These are phyloP conservation scores for Aspergillus clavatus DNA, from an alignment of 2,329 filamentous ascomycete genomes.

Conservation along the genomic window DNA sequence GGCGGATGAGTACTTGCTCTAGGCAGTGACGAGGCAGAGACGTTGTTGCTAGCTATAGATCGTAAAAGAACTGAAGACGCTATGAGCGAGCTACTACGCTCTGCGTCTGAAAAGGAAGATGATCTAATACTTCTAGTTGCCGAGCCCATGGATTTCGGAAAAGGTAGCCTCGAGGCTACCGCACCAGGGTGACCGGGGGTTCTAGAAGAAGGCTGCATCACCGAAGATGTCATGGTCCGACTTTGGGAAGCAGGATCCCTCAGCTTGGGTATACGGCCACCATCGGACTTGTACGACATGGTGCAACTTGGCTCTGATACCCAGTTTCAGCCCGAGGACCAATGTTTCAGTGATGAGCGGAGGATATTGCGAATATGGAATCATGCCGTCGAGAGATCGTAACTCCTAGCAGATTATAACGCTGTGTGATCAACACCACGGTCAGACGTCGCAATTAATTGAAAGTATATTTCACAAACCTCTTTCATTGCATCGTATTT, in stretches of 20 bases:
- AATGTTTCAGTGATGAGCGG: slow-evolving; percentile 21
- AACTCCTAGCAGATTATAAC: background rate
- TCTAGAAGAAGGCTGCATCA: slow-evolving; percentile 17
- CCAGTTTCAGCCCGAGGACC: slow-evolving; percentile 26
- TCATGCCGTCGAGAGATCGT: slow-evolving; percentile 24
- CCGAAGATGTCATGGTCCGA: slow-evolving; percentile 22
- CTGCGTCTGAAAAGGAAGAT: slow-evolving; percentile 27
- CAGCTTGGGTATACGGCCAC: slow-evolving; percentile 27
- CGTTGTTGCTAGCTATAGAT: slow-evolving; percentile 20
- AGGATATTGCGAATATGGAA: slow-evolving; percentile 22
- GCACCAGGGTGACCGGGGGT: slow-evolving; percentile 14
- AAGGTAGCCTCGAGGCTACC: slow-evolving; percentile 23
- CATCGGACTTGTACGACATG: slow-evolving; percentile 35
- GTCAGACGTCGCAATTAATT: slow-evolving; percentile 3
- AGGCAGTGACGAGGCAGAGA: slow-evolving; percentile 27
- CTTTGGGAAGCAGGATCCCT: slow-evolving; percentile 21
- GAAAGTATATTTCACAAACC: slow-evolving; percentile 5
- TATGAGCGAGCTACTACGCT: slow-evolving; percentile 17
- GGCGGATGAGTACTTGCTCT: slow-evolving; percentile 23
- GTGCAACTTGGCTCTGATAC: slow-evolving; percentile 24
- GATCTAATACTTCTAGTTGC: slow-evolving; percentile 21
- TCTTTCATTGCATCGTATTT: background rate
- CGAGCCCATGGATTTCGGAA: slow-evolving; percentile 21
- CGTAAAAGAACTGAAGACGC: slow-evolving; percentile 18
- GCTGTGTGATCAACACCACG: slow-evolving; percentile 3